Evolutionary conservation across 2,329 filamentous ascomycete species (phyloP).

Genomic region (Botrytis porri): DNA sequence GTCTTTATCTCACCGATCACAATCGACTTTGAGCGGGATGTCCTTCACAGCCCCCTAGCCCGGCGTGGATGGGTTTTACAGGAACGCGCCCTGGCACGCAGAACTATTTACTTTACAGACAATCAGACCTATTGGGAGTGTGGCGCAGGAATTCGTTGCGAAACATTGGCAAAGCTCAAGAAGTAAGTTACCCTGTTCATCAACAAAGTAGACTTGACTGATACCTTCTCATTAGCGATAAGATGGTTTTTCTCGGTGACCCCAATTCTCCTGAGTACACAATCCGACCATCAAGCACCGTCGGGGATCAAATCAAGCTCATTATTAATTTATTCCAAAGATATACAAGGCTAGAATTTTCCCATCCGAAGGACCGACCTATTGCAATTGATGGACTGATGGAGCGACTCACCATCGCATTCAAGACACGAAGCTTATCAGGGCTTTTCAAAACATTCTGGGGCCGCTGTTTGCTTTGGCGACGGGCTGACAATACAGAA

Average conservation of each 20-base stretch:
- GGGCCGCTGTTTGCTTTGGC: conserved; percentile 13
- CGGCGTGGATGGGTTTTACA: conserved; percentile 43
- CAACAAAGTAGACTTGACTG: neutral
- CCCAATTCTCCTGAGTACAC: conserved; percentile 30
- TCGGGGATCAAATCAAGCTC: conserved; percentile 10
- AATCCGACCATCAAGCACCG: neutral
- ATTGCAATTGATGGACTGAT: conserved; percentile 12
- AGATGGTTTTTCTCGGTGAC: conserved; percentile 36
- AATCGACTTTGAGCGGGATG: conserved; percentile 39
- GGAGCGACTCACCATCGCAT: neutral
- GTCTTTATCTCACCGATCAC: neutral
- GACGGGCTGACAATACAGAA: neutral
- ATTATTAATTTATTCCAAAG: neutral
- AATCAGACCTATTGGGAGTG: conserved; percentile 43
- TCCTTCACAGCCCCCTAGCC: conserved; percentile 37
- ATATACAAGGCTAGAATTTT: neutral
- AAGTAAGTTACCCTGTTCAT: conserved; percentile 31
- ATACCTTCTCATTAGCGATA: neutral
- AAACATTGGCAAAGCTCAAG: conserved; percentile 37
- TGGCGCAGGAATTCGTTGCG: conserved; percentile 38
- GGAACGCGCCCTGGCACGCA: conserved; percentile 40
- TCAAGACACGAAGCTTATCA: conserved; percentile 4
- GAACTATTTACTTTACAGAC: conserved; percentile 41
- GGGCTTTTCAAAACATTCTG: conserved; percentile 14
- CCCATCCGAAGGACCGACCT: neutral